A percentile compares a stretch with the other conserved stretches of the same genome.
Conservation (phyloP, 352 stramenopile genomes). For the Saprolegnia diclina region DNA sequence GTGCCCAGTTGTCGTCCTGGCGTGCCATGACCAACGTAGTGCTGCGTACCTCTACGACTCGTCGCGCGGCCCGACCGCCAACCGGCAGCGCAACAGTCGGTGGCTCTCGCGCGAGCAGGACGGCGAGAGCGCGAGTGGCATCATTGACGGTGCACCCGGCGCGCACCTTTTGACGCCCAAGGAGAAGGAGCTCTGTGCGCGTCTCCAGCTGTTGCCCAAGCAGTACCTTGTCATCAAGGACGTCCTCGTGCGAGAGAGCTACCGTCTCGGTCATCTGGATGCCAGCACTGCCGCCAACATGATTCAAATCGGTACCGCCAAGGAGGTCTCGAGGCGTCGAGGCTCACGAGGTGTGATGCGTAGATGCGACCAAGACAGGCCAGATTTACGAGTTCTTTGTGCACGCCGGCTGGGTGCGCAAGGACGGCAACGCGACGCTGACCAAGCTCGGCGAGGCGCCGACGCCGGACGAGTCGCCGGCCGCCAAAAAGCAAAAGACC, state of each 20-base stretch:
- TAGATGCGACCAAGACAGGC: slow-evolving; percentile 78
- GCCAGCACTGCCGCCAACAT: slow-evolving; percentile 79
- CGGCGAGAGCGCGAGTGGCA: slow-evolving; percentile 28
- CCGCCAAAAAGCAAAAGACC: slow-evolving; percentile 1
- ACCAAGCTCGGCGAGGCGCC: neutral
- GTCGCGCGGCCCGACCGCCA: slow-evolving; percentile 41
- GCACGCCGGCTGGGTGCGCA: slow-evolving; percentile 80
- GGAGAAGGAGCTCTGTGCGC: slow-evolving; percentile 86
- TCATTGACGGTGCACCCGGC: slow-evolving; percentile 69
- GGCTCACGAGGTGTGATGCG: slow-evolving; percentile 36
- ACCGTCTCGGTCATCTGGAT: slow-evolving; percentile 63
- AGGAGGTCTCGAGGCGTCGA: slow-evolving; percentile 33
- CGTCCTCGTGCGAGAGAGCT: slow-evolving; percentile 87
- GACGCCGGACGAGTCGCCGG: neutral
- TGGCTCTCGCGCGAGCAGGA: slow-evolving; percentile 58
- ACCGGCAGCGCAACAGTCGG: slow-evolving; percentile 59
- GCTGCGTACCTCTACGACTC: slow-evolving; percentile 84
- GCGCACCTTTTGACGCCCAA: slow-evolving; percentile 86
- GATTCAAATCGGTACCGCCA: slow-evolving; percentile 83
- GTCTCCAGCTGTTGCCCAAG: slow-evolving; percentile 87
- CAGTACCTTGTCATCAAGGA: slow-evolving; percentile 96
- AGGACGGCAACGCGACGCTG: slow-evolving; percentile 15
- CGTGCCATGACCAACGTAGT: no score
- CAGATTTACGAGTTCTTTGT: slow-evolving; percentile 89
- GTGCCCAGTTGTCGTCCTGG: slow-evolving; percentile 27